Base-by-base conservation (phyloP, 352 stramenopile species). In the Phytophthora chlamydospora region DNA sequence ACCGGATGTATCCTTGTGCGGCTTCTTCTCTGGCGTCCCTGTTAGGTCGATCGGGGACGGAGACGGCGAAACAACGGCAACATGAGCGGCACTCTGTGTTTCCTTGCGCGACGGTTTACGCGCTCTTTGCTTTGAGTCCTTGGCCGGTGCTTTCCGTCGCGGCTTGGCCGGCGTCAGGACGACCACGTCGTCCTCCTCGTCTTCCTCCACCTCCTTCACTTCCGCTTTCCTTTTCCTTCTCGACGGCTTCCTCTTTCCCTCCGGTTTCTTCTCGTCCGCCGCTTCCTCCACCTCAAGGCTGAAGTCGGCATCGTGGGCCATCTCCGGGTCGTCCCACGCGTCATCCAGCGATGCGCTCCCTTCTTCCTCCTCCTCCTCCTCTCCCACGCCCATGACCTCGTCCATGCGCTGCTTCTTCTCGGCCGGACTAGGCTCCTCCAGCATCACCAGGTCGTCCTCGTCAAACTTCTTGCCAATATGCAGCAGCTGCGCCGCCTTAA, bases 371-470 rank as follows among this genome's bases (percentile, higher is more conserved):
- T 36, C 31, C 24, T 58, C 46, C 3, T 68, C 29, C 13, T 67
- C 52, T 40, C 16, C 35, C 16, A 47, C 42, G 13, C 34, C 44
- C 31, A 45, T 44, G 7, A 62, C 51, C n/a, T 65, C 43, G 24
- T 72, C 63, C 21, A 76, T 56, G 11, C 72, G 60, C 32, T 48
- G 69, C 19, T 76, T 78, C 50, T 79, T 84, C 43, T 80, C 58
- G 8, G 48, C 55, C 7, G 48, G 16, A 27, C 54, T 66, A 0
- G 64, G 66, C 21, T 66, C 49, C 27, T 80, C 68, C 43, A 86
- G 33, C 19, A 86, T 32, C 14, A 58, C 52, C 9, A 80, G 34
- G 27, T 87, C 75, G 13, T 76, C 56, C 6, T 75, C 52, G 3
- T 24, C 58, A 47, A 73, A 64, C 4, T 69, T 52, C 1, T 71